Evolutionary conservation across 331 rosid species (phyloP), one percentile per base, ranked within the genome.

Genomic region (Dryas integrifolia): DNA sequence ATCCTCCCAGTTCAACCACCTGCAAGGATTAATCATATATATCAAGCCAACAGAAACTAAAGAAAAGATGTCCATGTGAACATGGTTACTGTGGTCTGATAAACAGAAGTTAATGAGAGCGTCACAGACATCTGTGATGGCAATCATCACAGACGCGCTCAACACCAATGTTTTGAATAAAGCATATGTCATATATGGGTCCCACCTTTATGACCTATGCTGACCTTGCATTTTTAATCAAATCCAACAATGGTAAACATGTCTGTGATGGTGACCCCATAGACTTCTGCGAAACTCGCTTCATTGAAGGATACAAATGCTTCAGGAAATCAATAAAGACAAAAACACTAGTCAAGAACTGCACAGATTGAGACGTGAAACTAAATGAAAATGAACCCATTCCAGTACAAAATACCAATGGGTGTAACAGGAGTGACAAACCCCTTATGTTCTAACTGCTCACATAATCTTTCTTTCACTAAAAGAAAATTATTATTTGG

Each of bases 1-100:
- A 81, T 94, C 97, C 81, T 94, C 96, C 85, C 79, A 89, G 82
- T 94, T 94, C 85, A 88, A 83, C 98, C 98, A 94, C 86, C 98
- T 93, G 82, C 49, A 58, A 55, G 43, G 38, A 77, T 79, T 40
- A 81, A 65, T 74, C 67, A 69, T 9, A 72, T 49, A 72, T 69
- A 58, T 72, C 63, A 58, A 70, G 53, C 13, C 49, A 77, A 70
- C 58, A 39, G 65, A 65, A 72, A 56, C 69, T 21, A 65, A 45
- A 71, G 24, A 15, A 73, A 67, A 69, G 72, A 46, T 65, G 69
- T 18, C 75, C 58, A 72, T 39, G 24, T 39, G 40, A 76, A 52
- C 48, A 74, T 12, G 41, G 72, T 21, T 63, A 73, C 2, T 45
- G 63, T 41, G 73, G 63, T 69, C 55, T 41, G 47, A 55, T 24